Evolutionary conservation across 2,329 filamentous ascomycete species (phyloP), one percentile per base, ranked within the genome.

Genomic region (Colletotrichum acutatum): DNA sequence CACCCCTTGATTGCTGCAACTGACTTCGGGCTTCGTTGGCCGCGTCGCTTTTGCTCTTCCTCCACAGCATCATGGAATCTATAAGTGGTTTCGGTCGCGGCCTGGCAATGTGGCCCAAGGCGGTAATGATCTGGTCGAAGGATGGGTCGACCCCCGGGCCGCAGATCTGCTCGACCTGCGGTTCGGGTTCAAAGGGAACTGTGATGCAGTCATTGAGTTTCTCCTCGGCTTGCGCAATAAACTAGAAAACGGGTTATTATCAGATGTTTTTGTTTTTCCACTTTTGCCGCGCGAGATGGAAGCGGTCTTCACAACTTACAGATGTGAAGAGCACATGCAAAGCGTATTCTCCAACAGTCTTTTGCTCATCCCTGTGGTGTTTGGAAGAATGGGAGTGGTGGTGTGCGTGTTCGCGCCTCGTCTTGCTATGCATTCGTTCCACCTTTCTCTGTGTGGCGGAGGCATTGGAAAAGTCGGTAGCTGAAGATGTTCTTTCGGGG

Each of bases 61-160:
- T 92, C 97, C 97, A 99, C 37, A 97, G 89, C 94, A 99, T 99
- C 82, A 99, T 95, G 24, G 94, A 95, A 82, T 99, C 97, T 78
- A 99, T 98, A 64, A 99, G 84, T 5, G 95, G 94, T 80, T 97
- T 98, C 5, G 97, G 97, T 80, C 97, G 97, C 76, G 95, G 93
- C 72, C 95, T 94, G 66, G 96, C 95, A 79, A 99, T 98, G 80
- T 98, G 96, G 4, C 97, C 97, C 52, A 99, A 88, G 19, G 97
- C 97, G 32, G 92, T 91, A 75, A 99, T 97, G 78, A 98, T 90
- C 83, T 98, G 96, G 82, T 99, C 97, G 80, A 99, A 99, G 12
- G 90, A 91, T 1, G 92, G 89, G 80, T 99, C 97, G 53, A 94
- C 93, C 19, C 95, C 95, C 53, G 93, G 93, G 1, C 97, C 97